phyloP scores from a whole-genome alignment of 306 rosid species.

The Astragalus membranaceus region DNA sequence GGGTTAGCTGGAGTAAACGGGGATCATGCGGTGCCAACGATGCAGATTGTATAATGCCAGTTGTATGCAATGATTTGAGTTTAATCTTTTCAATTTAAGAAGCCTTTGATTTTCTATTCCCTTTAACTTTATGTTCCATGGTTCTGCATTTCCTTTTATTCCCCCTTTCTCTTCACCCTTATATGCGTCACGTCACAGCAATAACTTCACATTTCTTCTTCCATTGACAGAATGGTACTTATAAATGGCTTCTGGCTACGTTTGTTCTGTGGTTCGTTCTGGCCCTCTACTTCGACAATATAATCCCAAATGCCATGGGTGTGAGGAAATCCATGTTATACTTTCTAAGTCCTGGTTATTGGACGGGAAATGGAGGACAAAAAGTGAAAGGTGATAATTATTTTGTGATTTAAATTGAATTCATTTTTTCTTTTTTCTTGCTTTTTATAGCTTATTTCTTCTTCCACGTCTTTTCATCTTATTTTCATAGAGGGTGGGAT shows the following conservation, averaged over 20 bases:
- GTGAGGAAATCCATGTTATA: conserved; percentile 69
- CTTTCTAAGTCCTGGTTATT: conserved; percentile 67
- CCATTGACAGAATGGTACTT: conserved; percentile 58
- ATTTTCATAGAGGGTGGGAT: conserved; percentile 59
- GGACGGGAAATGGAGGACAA: conserved; percentile 70
- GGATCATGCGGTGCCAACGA: conserved; percentile 40
- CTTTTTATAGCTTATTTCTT: conserved; percentile 10
- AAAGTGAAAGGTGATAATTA: conserved; percentile 55
- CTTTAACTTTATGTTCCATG: neutral
- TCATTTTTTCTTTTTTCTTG: conserved; percentile 8
- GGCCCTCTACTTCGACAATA: conserved; percentile 84
- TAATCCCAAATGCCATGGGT: conserved; percentile 80
- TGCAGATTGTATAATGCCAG: conserved; percentile 49
- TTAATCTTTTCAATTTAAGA: conserved; percentile 10
- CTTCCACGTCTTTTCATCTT: conserved; percentile 1
- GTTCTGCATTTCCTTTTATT: conserved; percentile 5
- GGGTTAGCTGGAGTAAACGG: conserved; percentile 75
- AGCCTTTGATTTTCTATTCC: neutral
- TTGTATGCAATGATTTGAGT: conserved; percentile 40
- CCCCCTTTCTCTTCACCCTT: neutral
- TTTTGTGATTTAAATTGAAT: conserved; percentile 1
- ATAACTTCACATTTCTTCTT: conserved; percentile 18
- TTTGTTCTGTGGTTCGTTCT: conserved; percentile 73
- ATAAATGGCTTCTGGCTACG: conserved; percentile 57
- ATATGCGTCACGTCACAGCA: neutral